These are phyloP conservation scores for Plicaturopsis crispa DNA, from an alignment of 768 basidiomycete genomes.

Conservation along the genomic window DNA sequence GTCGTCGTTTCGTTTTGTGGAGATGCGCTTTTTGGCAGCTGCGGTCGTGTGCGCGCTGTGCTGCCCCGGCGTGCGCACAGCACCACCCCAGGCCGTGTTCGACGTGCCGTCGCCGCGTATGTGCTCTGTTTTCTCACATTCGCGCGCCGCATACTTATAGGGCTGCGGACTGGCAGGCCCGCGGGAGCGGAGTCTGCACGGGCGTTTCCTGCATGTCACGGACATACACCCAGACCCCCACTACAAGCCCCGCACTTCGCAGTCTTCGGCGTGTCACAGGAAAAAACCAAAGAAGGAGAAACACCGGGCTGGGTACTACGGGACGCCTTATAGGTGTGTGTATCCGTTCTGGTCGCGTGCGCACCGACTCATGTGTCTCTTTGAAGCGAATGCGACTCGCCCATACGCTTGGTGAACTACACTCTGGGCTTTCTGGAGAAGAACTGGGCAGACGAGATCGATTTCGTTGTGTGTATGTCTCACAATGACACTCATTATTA, in stretches of 20 bases:
- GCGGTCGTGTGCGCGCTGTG: too few relatives aligned
- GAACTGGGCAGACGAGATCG: slow-evolving; percentile 77
- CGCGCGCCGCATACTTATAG: background rate
- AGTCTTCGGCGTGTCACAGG: slow-evolving; percentile 63
- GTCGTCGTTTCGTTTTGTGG: too few relatives aligned
- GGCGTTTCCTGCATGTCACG: slow-evolving; percentile 75
- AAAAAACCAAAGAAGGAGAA: slow-evolving; percentile 45
- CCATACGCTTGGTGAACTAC: slow-evolving; percentile 67
- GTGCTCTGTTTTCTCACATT: slow-evolving; percentile 11
- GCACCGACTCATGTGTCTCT: background rate
- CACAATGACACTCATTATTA: slow-evolving; percentile 3
- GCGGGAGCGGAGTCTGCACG: slow-evolving; percentile 43
- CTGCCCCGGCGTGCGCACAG: slow-evolving; percentile 20
- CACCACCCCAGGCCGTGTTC: slow-evolving; percentile 34
- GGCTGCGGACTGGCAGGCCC: slow-evolving; percentile 19
- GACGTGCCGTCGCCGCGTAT: slow-evolving; percentile 22
- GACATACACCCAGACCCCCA: slow-evolving; percentile 79
- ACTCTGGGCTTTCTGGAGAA: slow-evolving; percentile 76
- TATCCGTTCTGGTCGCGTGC: slow-evolving; percentile 25
- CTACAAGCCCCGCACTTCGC: slow-evolving; percentile 45
- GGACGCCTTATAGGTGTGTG: slow-evolving; percentile 63
- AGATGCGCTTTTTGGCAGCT: too few relatives aligned
- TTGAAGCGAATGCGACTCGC: slow-evolving; percentile 75
- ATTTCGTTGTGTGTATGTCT: slow-evolving; percentile 79
- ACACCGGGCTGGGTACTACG: slow-evolving; percentile 51